Evolutionary conservation across 768 basidiomycete genomes (phyloP).

Genomic region (Hirschioporus abietinus): DNA sequence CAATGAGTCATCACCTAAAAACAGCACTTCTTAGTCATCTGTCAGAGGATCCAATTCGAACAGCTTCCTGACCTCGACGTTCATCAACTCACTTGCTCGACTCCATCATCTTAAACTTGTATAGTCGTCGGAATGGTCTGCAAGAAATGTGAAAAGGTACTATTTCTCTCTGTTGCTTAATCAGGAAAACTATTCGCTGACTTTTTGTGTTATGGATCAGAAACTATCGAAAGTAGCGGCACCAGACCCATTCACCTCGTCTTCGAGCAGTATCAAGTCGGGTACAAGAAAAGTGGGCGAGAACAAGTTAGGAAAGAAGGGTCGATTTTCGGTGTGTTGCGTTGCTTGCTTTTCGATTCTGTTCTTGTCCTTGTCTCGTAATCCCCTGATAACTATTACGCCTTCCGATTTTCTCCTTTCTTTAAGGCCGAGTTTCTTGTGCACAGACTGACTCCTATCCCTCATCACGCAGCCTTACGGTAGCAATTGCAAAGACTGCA

Average conservation of each 20-base stretch:
- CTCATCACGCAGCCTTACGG: conserved; percentile 61
- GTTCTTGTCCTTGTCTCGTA: neutral
- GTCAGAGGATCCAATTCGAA: too few relatives aligned
- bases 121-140: conserved; percentile 59
- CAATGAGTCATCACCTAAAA: too few relatives aligned
- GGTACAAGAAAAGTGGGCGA: conserved; percentile 78
- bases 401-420: neutral
- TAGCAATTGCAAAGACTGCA: conserved; percentile 84
- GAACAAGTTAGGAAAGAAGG: conserved; percentile 56
- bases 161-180: conserved; percentile 9
- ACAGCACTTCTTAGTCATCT: too few relatives aligned
- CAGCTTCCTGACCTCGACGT: too few relatives aligned
- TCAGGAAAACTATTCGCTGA: conserved; percentile 3
- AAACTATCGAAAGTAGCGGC: conserved; percentile 90
- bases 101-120: neutral
- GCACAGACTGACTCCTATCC: neutral
- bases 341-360: neutral
- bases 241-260: conserved; percentile 79
- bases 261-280: conserved; percentile 69
- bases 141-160: conserved; percentile 76
- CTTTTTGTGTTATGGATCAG: conserved; percentile 35
- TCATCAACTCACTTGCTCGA: too few relatives aligned
- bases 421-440: neutral
- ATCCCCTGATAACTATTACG: neutral
- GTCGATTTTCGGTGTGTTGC: conserved; percentile 13